Evolutionary conservation across 352 stramenopile genomes (phyloP).

Genomic region (Elongisporangium undulatum): DNA sequence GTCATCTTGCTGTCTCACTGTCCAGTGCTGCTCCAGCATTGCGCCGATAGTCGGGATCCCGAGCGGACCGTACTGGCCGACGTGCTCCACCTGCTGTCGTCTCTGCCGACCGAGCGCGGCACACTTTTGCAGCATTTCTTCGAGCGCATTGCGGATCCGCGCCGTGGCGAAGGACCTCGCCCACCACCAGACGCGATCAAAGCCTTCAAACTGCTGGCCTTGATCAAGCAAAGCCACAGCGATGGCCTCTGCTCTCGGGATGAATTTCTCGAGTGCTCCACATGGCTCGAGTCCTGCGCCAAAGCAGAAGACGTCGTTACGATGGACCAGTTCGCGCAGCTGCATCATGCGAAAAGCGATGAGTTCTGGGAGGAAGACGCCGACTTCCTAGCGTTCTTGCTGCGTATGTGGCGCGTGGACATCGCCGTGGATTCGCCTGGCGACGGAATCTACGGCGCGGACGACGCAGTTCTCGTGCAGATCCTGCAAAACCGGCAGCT

Average conservation of each 20-base stretch:
- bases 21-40: slow-evolving; percentile 46
- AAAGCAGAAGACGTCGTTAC: slow-evolving; percentile 14
- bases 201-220: slow-evolving; percentile 34
- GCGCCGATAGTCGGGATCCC: slow-evolving; percentile 16
- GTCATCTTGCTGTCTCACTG: slow-evolving; percentile 34
- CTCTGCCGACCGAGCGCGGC: slow-evolving; percentile 28
- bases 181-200: slow-evolving; percentile 46
- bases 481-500: slow-evolving; percentile 27
- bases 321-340: slow-evolving; percentile 32
- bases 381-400: slow-evolving; percentile 53
- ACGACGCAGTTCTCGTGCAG: slow-evolving; percentile 4
- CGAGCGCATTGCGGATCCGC: slow-evolving; percentile 45
- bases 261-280: slow-evolving; percentile 24
- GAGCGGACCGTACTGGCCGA: slow-evolving; percentile 20
- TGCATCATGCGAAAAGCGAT: slow-evolving; percentile 50
- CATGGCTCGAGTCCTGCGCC: slow-evolving; percentile 22
- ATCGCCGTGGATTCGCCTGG: slow-evolving; percentile 2
- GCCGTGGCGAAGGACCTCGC: slow-evolving; percentile 28
- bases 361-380: slow-evolving; percentile 40
- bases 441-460: neutral
- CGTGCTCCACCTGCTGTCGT: slow-evolving; percentile 31
- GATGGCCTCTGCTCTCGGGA: slow-evolving; percentile 24
- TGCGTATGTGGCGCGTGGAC: slow-evolving; percentile 60
- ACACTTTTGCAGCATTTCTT: slow-evolving; percentile 43
- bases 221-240: slow-evolving; percentile 42